phyloP scores from a whole-genome alignment of 2,329 filamentous ascomycete species.

The Colletotrichum eleusines region DNA sequence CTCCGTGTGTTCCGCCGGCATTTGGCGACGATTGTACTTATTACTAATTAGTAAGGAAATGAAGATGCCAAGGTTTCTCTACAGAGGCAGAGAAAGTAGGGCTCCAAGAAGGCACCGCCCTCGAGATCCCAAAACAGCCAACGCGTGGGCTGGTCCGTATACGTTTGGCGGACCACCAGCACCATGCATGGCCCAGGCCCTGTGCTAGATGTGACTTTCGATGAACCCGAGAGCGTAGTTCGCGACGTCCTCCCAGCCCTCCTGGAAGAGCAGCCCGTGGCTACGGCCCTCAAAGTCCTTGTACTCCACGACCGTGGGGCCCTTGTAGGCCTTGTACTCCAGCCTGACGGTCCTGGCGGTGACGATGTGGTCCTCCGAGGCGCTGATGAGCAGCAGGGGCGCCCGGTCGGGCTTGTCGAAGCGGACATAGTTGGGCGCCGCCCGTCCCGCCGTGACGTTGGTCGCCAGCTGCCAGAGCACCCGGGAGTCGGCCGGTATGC shows the following conservation, averaged over 20 bases:
- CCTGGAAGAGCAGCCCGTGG: constrained; percentile 44
- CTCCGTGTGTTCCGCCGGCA: neutral
- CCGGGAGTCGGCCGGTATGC: constrained; percentile 43
- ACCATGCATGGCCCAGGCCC: neutral
- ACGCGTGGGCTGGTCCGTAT: neutral
- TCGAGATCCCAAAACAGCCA: neutral
- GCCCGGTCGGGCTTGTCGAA: constrained; percentile 37
- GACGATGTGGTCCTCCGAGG: constrained; percentile 44
- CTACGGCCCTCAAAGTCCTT: constrained; percentile 43
- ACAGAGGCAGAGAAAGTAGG: neutral
- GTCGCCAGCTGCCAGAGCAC: constrained; percentile 44
- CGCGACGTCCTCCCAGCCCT: constrained; percentile 41
- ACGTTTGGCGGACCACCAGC: too few species aligned
- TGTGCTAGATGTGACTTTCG: neutral
- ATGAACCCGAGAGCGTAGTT: constrained; percentile 32
- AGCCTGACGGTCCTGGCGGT: constrained; percentile 40
- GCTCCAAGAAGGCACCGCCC: neutral
- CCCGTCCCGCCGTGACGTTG: constrained; percentile 24
- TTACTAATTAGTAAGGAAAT: neutral
- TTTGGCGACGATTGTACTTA: neutral
- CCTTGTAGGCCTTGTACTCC: constrained; percentile 42
- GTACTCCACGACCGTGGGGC: constrained; percentile 39
- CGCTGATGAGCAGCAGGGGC: constrained; percentile 41
- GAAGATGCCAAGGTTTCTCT: neutral
- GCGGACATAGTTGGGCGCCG: constrained; percentile 36